These are phyloP conservation scores for Fusarium irregulare DNA, from an alignment of 2,329 filamentous ascomycete genomes.

Conservation along the genomic window DNA sequence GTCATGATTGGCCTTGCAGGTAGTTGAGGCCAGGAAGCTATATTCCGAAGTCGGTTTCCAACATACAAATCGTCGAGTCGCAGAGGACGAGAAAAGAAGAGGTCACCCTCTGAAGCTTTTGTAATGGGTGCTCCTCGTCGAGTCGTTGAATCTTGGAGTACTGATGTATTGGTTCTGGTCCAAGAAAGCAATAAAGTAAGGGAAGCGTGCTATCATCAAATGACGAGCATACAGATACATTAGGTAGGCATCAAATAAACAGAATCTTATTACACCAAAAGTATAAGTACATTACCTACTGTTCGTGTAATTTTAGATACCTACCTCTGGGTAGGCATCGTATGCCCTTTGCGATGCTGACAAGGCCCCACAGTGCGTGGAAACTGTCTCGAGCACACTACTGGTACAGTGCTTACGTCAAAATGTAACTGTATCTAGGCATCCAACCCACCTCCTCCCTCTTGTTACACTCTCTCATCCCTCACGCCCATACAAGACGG, in stretches of 20 bases:
- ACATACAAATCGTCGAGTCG: neutral
- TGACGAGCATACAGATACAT: neutral
- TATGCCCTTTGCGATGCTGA: neutral
- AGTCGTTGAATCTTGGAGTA: no score
- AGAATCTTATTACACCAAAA: neutral
- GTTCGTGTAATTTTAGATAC: neutral
- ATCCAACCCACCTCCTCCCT: neutral
- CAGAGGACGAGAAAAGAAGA: no score
- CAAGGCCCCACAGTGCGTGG: neutral
- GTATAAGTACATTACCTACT: neutral
- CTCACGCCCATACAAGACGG: neutral
- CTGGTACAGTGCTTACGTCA: neutral
- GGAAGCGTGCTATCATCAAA: neutral
- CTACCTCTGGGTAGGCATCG: neutral
- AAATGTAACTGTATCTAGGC: neutral
- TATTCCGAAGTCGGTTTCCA: neutral
- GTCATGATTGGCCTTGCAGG: neutral
- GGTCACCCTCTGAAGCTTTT: no score
- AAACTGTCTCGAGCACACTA: neutral
- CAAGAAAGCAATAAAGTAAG: neutral
- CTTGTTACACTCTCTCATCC: neutral
- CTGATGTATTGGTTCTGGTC: no score
- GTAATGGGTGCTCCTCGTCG: no score
- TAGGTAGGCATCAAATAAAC: neutral
- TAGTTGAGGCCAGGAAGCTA: neutral